Conservation (phyloP, 1,284 basidiomycete genomes). For the Moesziomyces sp. region DNA sequence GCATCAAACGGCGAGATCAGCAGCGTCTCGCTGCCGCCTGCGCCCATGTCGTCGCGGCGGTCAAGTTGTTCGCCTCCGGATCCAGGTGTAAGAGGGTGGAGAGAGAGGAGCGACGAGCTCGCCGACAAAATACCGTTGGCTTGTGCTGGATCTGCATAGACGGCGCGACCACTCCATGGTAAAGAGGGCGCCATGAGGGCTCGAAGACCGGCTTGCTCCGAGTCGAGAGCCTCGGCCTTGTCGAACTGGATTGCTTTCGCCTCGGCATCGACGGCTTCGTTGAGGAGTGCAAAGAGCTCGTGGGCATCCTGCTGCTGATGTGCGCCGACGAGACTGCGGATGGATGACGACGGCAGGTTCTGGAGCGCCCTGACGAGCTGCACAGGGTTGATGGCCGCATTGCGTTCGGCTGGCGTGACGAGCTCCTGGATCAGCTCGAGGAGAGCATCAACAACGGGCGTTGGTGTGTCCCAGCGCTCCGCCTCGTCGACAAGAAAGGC, state of each 20-base stretch:
- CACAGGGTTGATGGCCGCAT: constrained; percentile 51
- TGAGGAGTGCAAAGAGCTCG: constrained; percentile 63
- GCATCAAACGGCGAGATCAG: constrained; percentile 51
- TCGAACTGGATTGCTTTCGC: constrained; percentile 40
- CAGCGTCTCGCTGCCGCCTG: constrained; percentile 8
- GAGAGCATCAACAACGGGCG: constrained; percentile 63
- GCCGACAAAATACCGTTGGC: constrained; percentile 1
- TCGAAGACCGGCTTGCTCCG: constrained; percentile 39
- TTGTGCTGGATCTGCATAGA: constrained; percentile 35
- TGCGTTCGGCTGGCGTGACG: constrained; percentile 36
- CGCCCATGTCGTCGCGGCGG: neutral
- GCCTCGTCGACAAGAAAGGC: constrained; percentile 43
- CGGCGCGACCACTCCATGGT: constrained; percentile 36
- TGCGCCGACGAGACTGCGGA: constrained; percentile 58
- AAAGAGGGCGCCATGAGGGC: constrained; percentile 47
- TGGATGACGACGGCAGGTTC: constrained; percentile 44
- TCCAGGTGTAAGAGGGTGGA: constrained; percentile 1
- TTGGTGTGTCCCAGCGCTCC: constrained; percentile 57
- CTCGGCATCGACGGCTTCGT: constrained; percentile 60
- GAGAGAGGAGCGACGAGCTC: constrained; percentile 1
- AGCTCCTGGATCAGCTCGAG: constrained; percentile 53
- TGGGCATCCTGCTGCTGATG: constrained; percentile 67
- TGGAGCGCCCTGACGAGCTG: constrained; percentile 53
- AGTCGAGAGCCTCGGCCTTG: constrained; percentile 14
- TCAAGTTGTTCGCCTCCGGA: neutral